phyloP scores from a whole-genome alignment of 257 asterid genomes.

The Anisodus acutangulus region DNA sequence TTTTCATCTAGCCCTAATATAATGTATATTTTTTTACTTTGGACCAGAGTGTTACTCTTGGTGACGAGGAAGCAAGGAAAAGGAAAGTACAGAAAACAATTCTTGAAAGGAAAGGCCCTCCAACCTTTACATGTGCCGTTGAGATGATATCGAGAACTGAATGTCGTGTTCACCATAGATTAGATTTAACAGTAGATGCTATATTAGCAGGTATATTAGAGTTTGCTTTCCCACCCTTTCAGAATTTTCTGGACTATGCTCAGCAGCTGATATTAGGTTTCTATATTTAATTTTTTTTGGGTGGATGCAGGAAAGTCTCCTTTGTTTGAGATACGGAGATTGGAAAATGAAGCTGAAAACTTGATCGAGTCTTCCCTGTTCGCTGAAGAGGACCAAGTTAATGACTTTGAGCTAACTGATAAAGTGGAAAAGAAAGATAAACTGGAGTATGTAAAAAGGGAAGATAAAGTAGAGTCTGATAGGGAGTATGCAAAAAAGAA shows the following conservation, averaged over 20 bases:
- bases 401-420: slow-evolving; percentile 36
- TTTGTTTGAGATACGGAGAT: slow-evolving; percentile 69
- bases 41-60: slow-evolving; percentile 91
- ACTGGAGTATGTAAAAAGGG: slow-evolving; percentile 19
- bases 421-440: slow-evolving; percentile 35
- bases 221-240: slow-evolving; percentile 5
- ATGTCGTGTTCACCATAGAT: slow-evolving; percentile 88
- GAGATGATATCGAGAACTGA: slow-evolving; percentile 92
- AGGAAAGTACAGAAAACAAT: slow-evolving; percentile 98
- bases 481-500: background rate
- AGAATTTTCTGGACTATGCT: background rate
- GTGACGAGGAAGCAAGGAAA: slow-evolving; percentile 98
- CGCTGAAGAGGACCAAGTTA: slow-evolving; percentile 39
- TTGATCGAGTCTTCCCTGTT: slow-evolving; percentile 39
- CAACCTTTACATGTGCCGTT: slow-evolving; percentile 89
- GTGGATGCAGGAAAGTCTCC: slow-evolving; percentile 72
- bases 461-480: slow-evolving; percentile 1
- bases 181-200: slow-evolving; percentile 92
- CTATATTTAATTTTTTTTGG: slow-evolving; percentile 32
- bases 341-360: slow-evolving; percentile 51
- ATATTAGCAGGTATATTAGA: slow-evolving; percentile 68
- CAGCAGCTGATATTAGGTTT: background rate
- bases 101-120: slow-evolving; percentile 98
- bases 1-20: slow-evolving; percentile 27
- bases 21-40: slow-evolving; percentile 26